These are phyloP conservation scores for Ceratocystiopsis sp. DNA, from an alignment of 2,329 filamentous ascomycete species.

Conservation along the genomic window DNA sequence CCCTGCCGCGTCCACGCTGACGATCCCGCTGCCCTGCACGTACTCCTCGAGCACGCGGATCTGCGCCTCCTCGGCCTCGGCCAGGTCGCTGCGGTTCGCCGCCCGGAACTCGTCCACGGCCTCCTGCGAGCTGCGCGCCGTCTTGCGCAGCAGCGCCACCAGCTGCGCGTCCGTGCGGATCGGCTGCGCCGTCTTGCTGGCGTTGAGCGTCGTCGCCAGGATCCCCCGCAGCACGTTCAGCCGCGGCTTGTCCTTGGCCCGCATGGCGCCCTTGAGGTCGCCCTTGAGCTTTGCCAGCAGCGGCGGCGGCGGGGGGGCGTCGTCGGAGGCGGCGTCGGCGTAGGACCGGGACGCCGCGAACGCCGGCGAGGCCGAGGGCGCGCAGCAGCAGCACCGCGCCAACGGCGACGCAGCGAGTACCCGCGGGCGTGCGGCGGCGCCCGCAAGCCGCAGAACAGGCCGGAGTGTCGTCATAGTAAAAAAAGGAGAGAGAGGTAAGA, in stretches of 20 bases:
- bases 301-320: constrained; percentile 19
- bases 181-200: constrained; percentile 55
- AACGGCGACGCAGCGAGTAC: too few species aligned
- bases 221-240: constrained; percentile 52
- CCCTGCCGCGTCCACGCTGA: constrained; percentile 40
- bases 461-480: too few species aligned
- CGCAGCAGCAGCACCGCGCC: too few species aligned
- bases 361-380: too few species aligned
- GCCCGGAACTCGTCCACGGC: constrained; percentile 45
- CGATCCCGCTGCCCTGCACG: constrained; percentile 38
- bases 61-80: constrained; percentile 52
- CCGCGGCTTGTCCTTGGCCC: constrained; percentile 43
- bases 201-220: constrained; percentile 55
- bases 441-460: too few species aligned
- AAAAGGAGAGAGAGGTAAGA: too few species aligned
- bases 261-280: constrained; percentile 51
- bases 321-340: too few species aligned
- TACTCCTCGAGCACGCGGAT: constrained; percentile 49
- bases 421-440: too few species aligned
- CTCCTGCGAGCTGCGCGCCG: constrained; percentile 37
- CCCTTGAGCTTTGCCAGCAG: constrained; percentile 35
- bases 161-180: constrained; percentile 54
- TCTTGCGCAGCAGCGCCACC: constrained; percentile 48
- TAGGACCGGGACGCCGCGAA: too few species aligned
- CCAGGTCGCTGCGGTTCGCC: constrained; percentile 50